Evolutionary conservation across 495 filamentous ascomycete species (phyloP), one percentile per base, ranked within the genome.

Genomic region (Daldinia childiae): DNA sequence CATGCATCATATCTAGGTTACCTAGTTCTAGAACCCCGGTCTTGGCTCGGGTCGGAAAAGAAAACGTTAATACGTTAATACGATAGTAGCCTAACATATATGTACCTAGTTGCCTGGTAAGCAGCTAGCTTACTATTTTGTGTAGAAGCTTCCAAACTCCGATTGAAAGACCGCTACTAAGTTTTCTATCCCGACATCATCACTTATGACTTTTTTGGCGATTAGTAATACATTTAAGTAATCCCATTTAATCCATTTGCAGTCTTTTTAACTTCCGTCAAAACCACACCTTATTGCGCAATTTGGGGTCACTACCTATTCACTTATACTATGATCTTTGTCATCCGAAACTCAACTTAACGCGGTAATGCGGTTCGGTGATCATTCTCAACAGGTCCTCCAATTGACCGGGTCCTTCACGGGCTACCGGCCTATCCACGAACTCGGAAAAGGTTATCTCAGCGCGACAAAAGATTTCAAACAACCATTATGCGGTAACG

Each of bases 401-500:
- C 79, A 82, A 71, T 74, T 81, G 72, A 85, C 84, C 57, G 85
- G 84, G 62, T 87, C 85, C 36, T 84, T 87, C 65, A 81, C 85
- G 6, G 86, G 85, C 73, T 84, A 82, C 65, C 82, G 81, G 48
- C 73, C 77, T 15, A 69, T 78, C 15, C 59, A 74, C 52, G 76
- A 79, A 58, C 79, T 86, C 9, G 81, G 81, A 14, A 77, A 73
- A 52, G 79, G 79, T 27, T 88, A 88, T 71, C 79, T 88, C 30
- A 79, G 71, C 48, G 82, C 85, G 6, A 77, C 76, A 5, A 66
- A 68, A 45, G 55, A 74, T 50, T 77, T 78, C 65, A 76, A 74
- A 52, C 91, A 95, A 76, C 88, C 91, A 32, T 85, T 97, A 80
- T 98, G 94, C 80, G 87, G 90, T 72, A 93, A 97, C 81, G 80